Evolutionary conservation across 805 yeast species (phyloP).

Genomic region (Clavispora fructus): DNA sequence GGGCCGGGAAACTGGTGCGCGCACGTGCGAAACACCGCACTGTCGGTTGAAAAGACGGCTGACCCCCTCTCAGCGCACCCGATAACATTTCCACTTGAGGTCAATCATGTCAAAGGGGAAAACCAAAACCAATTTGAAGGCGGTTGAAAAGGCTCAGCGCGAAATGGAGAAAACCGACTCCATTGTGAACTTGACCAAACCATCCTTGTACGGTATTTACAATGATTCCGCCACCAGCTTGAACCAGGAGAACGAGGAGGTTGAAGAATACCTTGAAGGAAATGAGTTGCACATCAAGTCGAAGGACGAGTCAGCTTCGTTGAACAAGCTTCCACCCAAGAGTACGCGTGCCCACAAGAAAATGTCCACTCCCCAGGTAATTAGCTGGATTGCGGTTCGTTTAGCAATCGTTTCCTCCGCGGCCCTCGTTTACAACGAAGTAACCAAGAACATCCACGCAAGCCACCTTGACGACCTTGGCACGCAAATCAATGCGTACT

Average conservation of each 20-base stretch:
- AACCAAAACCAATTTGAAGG: background rate
- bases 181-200: conserved; percentile 44
- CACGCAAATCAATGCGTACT: conserved; percentile 38
- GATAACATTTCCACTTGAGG: background rate
- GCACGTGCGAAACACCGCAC: background rate
- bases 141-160: background rate
- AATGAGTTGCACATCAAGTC: conserved; percentile 13
- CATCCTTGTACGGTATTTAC: conserved; percentile 47
- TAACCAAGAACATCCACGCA: conserved; percentile 48
- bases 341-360: background rate
- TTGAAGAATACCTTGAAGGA: conserved; percentile 16
- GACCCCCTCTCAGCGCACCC: background rate
- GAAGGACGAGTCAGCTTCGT: conserved; percentile 3
- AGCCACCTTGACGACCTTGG: conserved; percentile 42
- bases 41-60: background rate
- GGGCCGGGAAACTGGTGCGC: background rate
- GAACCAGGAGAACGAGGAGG: conserved; percentile 21
- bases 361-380: background rate
- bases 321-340: background rate
- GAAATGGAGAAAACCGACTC: conserved; percentile 25
- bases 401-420: conserved; percentile 30
- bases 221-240: conserved; percentile 37
- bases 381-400: conserved; percentile 8
- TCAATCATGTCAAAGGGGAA: background rate
- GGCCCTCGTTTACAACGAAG: conserved; percentile 50